Evolutionary conservation across 768 basidiomycete species (phyloP), one percentile per base, ranked within the genome.

Genomic region (Phanerochaete carnosa): DNA sequence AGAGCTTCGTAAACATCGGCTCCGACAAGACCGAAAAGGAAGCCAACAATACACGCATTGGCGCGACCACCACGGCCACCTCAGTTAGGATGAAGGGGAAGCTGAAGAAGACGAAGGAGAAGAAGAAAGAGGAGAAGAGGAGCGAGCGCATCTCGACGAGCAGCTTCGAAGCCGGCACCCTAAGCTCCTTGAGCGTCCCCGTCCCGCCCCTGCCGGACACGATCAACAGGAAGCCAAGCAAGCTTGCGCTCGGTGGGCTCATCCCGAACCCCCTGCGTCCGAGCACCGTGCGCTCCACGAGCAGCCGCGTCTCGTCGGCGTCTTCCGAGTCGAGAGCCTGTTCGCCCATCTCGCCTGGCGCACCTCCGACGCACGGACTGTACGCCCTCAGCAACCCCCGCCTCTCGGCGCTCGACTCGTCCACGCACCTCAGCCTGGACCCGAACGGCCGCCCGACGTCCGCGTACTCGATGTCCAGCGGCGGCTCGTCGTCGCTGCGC

Each of bases 91-190:
- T 39, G n/a, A 64, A 55, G n/a, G n/a, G 63, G 3, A 73, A 73
- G 49, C 69, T 70, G 30, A 76, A 76, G 69, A 72, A 73, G 56
- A 75, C 71, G 66, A 74, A 71, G 68, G 74, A 74, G 58, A 75
- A 75, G 57, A 75, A 74, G 65, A 74, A 78, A 33, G 78, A 73
- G 57, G 72, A 65, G 50, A 74, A 73, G 25, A 65, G 37, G 37
- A 64, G 75, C 8, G 55, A 64, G 28, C 80, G 84, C 23, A 72
- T 76, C 62, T 88, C 87, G 1, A 78, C 81, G 1, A 84, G 84
- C 69, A 85, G 83, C 66, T 90, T 90, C 65, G 89, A 90, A 68
- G 81, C 82, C 0, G 89, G 89, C n/a, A 73, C 77, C 3, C 76
- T 83, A 63, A 80, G 74, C 55, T 72, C 76, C 9, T 67, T 64